Conservation (phyloP, 176 grass and related monocot species). For the Aegilops speltoides region DNA sequence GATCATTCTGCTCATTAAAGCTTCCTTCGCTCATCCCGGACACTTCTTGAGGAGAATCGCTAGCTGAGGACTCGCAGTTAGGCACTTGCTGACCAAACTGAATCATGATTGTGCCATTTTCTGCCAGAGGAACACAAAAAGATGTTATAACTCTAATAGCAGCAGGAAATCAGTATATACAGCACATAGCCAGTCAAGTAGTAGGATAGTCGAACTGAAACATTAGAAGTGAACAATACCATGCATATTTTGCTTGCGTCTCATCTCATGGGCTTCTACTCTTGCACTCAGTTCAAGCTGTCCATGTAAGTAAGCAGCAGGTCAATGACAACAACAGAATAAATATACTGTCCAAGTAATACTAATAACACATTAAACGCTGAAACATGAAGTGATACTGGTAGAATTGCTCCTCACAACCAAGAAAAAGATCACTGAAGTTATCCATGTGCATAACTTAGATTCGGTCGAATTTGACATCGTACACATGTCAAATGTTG, state of each 20-base stretch:
- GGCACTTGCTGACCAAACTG: constrained; percentile 61
- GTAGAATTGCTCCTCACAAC: neutral
- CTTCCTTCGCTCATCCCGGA: constrained; percentile 73
- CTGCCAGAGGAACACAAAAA: constrained; percentile 18
- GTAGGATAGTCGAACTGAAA: neutral
- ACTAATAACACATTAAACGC: too few species aligned
- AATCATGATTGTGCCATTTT: constrained; percentile 55
- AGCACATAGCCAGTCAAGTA: neutral
- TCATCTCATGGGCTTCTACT: constrained; percentile 34
- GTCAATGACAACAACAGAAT: constrained; percentile 15
- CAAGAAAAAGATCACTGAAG: neutral
- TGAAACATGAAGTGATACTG: neutral
- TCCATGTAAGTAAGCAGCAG: constrained; percentile 26
- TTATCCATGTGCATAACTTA: neutral
- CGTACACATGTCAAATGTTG: neutral
- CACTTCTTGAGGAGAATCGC: constrained; percentile 61
- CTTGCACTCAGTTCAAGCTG: constrained; percentile 51
- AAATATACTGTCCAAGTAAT: neutral
- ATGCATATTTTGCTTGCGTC: constrained; percentile 37
- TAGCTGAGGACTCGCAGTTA: constrained; percentile 54
- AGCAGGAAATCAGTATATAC: neutral
- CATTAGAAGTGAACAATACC: constrained; percentile 18
- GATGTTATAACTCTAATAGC: constrained; percentile 8
- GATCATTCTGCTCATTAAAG: constrained; percentile 49
- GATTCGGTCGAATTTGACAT: neutral